These are phyloP conservation scores for Paecilomyces formosus DNA, from an alignment of 2,329 filamentous ascomycete species.

Conservation along the genomic window DNA sequence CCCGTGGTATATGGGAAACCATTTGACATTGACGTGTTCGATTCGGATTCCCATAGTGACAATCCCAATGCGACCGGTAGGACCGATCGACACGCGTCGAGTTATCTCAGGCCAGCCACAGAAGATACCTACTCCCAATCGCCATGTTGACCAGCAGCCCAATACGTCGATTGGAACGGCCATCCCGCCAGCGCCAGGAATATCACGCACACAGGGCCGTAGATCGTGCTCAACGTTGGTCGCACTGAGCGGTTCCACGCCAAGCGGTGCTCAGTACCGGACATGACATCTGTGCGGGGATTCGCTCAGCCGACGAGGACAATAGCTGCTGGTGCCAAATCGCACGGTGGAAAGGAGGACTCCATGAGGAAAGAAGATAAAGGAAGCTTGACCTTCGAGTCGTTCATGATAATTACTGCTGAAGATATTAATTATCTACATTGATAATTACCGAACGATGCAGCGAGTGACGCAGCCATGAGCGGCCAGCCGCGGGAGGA, in stretches of 20 bases:
- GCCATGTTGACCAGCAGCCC: neutral
- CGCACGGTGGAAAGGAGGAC: neutral
- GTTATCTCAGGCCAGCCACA: neutral
- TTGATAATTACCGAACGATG: too few species aligned
- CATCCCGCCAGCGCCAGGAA: neutral
- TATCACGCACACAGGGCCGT: neutral
- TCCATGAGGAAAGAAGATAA: neutral
- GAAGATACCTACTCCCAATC: neutral
- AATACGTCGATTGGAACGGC: neutral
- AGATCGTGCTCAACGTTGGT: neutral
- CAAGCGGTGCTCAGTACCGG: neutral
- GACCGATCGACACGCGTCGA: neutral
- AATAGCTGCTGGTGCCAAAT: neutral
- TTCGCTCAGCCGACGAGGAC: neutral
- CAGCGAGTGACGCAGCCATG: neutral
- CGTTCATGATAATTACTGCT: too few species aligned
- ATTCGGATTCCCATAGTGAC: neutral
- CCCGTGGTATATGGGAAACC: neutral
- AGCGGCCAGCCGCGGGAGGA: conserved; percentile 6
- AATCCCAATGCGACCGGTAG: neutral
- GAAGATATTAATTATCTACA: too few species aligned
- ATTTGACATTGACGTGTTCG: neutral
- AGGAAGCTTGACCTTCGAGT: neutral
- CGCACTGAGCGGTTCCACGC: neutral
- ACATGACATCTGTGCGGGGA: neutral